These are phyloP conservation scores for Lactarius psammicola DNA, from an alignment of 768 basidiomycete genomes.

Conservation along the genomic window DNA sequence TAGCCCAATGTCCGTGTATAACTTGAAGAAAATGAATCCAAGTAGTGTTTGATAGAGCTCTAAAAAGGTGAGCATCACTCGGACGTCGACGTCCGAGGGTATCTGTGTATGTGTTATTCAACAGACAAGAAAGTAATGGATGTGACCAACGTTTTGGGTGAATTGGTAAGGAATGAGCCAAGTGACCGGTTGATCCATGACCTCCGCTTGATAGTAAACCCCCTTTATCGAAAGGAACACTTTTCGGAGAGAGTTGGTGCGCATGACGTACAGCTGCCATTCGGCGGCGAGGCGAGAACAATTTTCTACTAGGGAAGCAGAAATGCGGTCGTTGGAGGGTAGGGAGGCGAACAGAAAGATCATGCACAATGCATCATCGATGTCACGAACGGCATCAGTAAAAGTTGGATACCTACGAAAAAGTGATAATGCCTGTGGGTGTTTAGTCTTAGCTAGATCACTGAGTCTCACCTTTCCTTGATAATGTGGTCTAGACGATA, in stretches of 20 bases:
- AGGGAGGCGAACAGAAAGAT: conserved; percentile 88
- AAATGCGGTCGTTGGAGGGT: conserved; percentile 80
- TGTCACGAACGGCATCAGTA: conserved; percentile 90
- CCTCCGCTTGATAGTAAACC: conserved; percentile 94
- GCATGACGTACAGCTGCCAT: conserved; percentile 97
- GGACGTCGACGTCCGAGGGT: conserved; percentile 92
- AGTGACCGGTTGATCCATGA: conserved; percentile 88
- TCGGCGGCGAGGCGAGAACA: conserved; percentile 88
- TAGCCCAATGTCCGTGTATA: conserved; percentile 92
- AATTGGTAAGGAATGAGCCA: conserved; percentile 99
- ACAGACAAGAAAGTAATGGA: conserved; percentile 8
- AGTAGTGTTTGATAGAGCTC: conserved; percentile 97
- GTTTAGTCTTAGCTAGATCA: background rate
- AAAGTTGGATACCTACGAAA: conserved; percentile 88
- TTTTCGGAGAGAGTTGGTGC: conserved; percentile 78
- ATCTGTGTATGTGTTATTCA: conserved; percentile 49
- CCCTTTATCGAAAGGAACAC: conserved; percentile 97
- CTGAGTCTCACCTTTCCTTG: conserved; percentile 77
- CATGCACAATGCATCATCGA: conserved; percentile 97
- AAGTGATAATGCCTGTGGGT: background rate
- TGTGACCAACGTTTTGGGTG: conserved; percentile 74
- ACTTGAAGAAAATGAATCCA: conserved; percentile 94
- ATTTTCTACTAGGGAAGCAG: conserved; percentile 82
- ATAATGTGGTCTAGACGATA: conserved; percentile 94
- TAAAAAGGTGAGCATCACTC: conserved; percentile 96